These are phyloP conservation scores for Mycena amicta DNA, from an alignment of 768 basidiomycete species.

Conservation along the genomic window DNA sequence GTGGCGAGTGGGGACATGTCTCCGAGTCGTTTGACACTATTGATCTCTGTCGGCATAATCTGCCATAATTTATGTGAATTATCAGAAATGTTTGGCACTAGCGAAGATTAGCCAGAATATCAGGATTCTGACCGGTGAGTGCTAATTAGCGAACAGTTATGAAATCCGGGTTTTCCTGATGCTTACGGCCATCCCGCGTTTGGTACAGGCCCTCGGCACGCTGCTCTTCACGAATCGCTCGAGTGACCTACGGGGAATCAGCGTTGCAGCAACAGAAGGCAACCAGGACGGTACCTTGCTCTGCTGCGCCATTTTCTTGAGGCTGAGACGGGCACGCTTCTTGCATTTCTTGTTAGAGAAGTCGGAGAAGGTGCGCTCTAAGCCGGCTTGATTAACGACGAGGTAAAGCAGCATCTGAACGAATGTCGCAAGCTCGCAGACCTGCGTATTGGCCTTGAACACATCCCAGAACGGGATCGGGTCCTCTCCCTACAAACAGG, in stretches of 20 bases:
- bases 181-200: background rate
- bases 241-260: background rate
- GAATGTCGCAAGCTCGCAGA: background rate
- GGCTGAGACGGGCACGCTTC: conserved; percentile 7
- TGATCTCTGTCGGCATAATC: no score
- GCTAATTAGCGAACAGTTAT: no score
- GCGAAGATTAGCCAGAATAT: no score
- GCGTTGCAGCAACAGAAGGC: background rate
- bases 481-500: conserved; percentile 2
- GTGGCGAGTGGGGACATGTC: no score
- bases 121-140: no score
- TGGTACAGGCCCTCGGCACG: background rate
- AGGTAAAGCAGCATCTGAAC: background rate
- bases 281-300: background rate
- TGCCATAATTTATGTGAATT: no score
- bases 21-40: no score
- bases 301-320: conserved; percentile 12
- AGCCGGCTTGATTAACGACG: conserved; percentile 12
- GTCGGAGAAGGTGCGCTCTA: conserved; percentile 13
- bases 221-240: background rate
- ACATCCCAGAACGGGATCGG: conserved; percentile 7
- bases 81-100: no score
- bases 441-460: background rate
- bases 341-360: conserved; percentile 15
- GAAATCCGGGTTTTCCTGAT: no score